These are phyloP conservation scores for Rhynchosporium secalis DNA, from an alignment of 2,329 filamentous ascomycete species.

Conservation along the genomic window DNA sequence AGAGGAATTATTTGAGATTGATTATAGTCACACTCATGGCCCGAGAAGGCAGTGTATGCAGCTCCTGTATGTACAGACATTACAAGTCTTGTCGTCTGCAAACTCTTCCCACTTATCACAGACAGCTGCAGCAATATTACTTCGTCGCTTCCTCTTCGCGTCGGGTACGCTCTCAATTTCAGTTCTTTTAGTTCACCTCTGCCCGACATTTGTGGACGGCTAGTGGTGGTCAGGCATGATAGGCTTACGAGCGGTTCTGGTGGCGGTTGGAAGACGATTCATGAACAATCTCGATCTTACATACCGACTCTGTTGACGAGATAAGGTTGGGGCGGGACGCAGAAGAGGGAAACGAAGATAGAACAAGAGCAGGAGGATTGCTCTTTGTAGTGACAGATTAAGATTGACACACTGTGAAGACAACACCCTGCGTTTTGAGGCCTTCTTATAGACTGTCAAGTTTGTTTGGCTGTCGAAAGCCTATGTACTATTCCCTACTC, in stretches of 20 bases:
- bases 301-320: not conserved
- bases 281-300: not conserved
- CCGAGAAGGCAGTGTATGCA: not conserved
- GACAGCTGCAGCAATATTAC: not conserved
- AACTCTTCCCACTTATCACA: not conserved
- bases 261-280: not conserved
- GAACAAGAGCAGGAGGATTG: not conserved
- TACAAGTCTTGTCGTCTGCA: not conserved
- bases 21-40: conserved; percentile 6
- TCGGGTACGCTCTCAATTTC: not conserved
- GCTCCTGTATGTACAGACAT: not conserved
- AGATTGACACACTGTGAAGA: too few relatives aligned
- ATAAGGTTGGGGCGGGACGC: not conserved
- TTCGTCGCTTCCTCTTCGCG: not conserved
- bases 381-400: not conserved
- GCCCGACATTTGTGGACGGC: not conserved
- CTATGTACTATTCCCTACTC: too few relatives aligned
- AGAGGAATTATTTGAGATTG: too few relatives aligned
- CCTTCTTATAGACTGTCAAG: not conserved
- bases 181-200: not conserved
- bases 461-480: too few relatives aligned
- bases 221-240: not conserved
- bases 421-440: too few relatives aligned
- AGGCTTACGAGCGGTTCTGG: not conserved
- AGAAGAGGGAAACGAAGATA: not conserved